Base-by-base conservation (phyloP, 1,139 yeast genomes). In the Barnettozyma hawaiiensis region DNA sequence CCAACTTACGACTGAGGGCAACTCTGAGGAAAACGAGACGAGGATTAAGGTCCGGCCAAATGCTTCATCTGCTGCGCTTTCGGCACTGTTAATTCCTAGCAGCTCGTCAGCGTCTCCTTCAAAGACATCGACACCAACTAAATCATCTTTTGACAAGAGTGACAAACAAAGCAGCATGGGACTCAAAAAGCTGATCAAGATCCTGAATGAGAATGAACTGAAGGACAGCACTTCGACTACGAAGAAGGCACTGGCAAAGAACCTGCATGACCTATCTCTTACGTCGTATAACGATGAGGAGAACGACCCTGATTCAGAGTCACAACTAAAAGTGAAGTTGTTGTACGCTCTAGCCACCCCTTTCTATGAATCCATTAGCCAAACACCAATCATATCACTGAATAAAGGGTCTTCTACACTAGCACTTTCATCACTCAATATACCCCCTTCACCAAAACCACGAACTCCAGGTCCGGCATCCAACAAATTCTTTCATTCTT, bases 321-420 rank as follows among this genome's bases (percentile, higher is more conserved):
- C 71, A 33, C 57, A 68, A 7, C 58, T 83, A 35, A 77, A 73
- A 49, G 70, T 71, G 15, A 75, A 74, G 47, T 60, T 83, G 15
- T 59, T 82, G 33, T 76, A 80, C 56, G 87, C 90, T 5, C 66
- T 83, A 47, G 85, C 92, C 0, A 81, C 85, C 11, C 92, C 92
- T 2, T 83, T 83, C 59, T 75, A 79, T 42, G 89, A 83, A 53
- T 65, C 61, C 23, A 47, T 56, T 26, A 46, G 56, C n/a, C 52
- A 59, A 40, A 49, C 54, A 8, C 57, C 65, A 12, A 55, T 65
- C 29, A 37, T 66, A 20, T 61, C 66, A 0, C 23, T 63, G 19
- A 51, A 57, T 12, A 53, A 50, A 6, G 53, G 64, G 4, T 60
- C 72, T 3, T 66, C 76, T 0, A 66, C 71, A 0, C 54, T 70